A percentile compares a stretch with the other conserved stretches of the same genome.
These are phyloP conservation scores for Pontederia paniculata DNA, from an alignment of 176 grass and related monocot genomes.

Conservation along the genomic window DNA sequence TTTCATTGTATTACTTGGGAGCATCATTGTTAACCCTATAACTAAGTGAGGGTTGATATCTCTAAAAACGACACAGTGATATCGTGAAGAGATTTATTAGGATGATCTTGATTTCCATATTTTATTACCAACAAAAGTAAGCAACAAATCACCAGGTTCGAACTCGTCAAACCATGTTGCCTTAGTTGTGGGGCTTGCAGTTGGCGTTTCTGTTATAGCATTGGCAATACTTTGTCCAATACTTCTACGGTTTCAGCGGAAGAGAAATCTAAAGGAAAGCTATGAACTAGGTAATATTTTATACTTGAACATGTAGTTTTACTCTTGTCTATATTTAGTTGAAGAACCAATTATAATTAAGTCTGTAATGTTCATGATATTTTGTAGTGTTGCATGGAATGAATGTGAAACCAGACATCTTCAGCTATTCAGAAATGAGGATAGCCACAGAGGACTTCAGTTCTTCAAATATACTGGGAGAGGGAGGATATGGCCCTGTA, in stretches of 20 bases:
- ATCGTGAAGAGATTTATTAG: no score
- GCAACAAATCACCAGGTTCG: slow-evolving; percentile 1
- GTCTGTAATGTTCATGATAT: neutral
- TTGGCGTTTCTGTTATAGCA: slow-evolving; percentile 2
- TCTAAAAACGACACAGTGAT: no score
- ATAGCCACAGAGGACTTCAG: slow-evolving; percentile 22
- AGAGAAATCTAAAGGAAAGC: slow-evolving; percentile 1
- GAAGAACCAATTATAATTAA: neutral
- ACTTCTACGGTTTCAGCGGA: slow-evolving; percentile 10
- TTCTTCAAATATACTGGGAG: slow-evolving; percentile 22
- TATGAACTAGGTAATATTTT: slow-evolving; percentile 5
- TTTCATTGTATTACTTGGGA: no score
- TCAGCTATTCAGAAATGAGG: slow-evolving; percentile 24
- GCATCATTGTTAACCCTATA: no score
- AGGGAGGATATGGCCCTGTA: slow-evolving; percentile 28
- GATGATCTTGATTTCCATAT: no score
- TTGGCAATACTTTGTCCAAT: slow-evolving; percentile 7
- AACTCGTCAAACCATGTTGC: slow-evolving; percentile 4
- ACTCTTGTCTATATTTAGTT: neutral
- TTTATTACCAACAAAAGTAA: no score
- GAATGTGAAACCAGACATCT: slow-evolving; percentile 19
- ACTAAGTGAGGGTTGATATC: no score
- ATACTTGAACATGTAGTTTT: neutral
- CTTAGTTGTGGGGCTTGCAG: slow-evolving; percentile 18
- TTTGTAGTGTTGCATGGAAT: neutral